Percentiles rank a stretch among this genome's conserved stretches.
These are phyloP conservation scores for Pouteria glomerata DNA, from an alignment of 148 eudicot species.

Conservation along the genomic window DNA sequence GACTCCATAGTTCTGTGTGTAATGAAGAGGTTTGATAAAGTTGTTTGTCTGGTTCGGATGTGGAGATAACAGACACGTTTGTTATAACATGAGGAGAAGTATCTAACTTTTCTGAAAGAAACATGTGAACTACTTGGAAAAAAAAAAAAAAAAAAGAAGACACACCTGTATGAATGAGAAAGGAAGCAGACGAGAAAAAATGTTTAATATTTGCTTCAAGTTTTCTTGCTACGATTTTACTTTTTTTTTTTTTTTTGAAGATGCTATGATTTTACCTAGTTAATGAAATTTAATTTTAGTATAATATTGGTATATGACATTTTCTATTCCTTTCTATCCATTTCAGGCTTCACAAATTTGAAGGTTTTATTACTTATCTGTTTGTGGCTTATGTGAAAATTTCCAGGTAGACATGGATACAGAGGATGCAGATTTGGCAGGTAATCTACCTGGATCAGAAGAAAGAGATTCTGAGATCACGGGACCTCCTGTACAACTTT, in stretches of 20 bases:
- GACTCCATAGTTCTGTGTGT: neutral
- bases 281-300: neutral
- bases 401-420: constrained; percentile 97
- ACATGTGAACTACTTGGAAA: neutral
- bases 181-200: neutral
- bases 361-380: neutral
- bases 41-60: no score
- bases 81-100: no score
- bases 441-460: constrained; percentile 28
- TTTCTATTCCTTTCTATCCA: neutral
- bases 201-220: neutral
- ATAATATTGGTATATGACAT: neutral
- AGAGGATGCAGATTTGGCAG: constrained; percentile 57
- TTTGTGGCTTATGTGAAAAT: constrained; percentile 9
- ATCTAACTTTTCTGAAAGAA: neutral
- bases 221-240: neutral
- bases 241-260: neutral
- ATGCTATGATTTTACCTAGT: neutral
- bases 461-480: constrained; percentile 31
- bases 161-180: neutral
- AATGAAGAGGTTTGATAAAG: neutral
- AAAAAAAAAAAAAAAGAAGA: neutral
- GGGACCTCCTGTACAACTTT: constrained; percentile 20
- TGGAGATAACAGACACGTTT: no score
- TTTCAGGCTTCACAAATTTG: neutral